Evolutionary conservation across 306 rosid genomes (phyloP).

Genomic region (Pyrus bretschneideri): DNA sequence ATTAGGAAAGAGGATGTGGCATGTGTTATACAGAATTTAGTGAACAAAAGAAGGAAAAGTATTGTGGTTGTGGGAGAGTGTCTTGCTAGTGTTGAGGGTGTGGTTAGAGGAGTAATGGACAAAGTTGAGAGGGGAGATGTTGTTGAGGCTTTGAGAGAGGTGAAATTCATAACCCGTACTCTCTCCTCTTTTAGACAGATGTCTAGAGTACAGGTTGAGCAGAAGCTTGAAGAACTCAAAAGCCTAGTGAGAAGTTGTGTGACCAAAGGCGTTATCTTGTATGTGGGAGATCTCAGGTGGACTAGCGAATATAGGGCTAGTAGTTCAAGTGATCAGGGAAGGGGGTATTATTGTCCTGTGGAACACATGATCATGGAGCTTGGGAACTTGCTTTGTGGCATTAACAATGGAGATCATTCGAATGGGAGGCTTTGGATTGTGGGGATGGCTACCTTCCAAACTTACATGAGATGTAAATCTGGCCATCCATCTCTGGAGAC

Average conservation of each 20-base stretch:
- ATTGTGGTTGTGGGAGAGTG: slow-evolving; percentile 87
- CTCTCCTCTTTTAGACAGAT: slow-evolving; percentile 40
- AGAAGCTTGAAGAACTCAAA: slow-evolving; percentile 58
- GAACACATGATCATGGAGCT: slow-evolving; percentile 81
- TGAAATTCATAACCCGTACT: slow-evolving; percentile 45
- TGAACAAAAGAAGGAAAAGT: slow-evolving; percentile 41
- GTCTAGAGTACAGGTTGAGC: slow-evolving; percentile 65
- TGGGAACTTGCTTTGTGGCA: slow-evolving; percentile 57
- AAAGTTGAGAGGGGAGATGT: slow-evolving; percentile 64
- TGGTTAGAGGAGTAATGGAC: slow-evolving; percentile 57
- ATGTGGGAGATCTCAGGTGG: slow-evolving; percentile 86
- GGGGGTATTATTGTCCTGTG: slow-evolving; percentile 56
- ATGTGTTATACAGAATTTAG: slow-evolving; percentile 48
- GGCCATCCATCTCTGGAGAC: slow-evolving; percentile 63
- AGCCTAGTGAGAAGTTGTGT: slow-evolving; percentile 22
- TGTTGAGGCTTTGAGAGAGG: slow-evolving; percentile 51
- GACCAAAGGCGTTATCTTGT: slow-evolving; percentile 64
- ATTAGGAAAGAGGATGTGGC: slow-evolving; percentile 51
- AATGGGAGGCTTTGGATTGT: slow-evolving; percentile 63
- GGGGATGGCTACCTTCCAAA: slow-evolving; percentile 80
- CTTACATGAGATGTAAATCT: slow-evolving; percentile 73
- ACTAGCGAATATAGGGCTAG: slow-evolving; percentile 39
- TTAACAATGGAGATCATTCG: slow-evolving; percentile 14
- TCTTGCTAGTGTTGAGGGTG: slow-evolving; percentile 44
- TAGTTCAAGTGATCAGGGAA: slow-evolving; percentile 27